Conservation (phyloP, 2,329 filamentous ascomycete genomes). For the Drechslerella coelobrocha region DNA sequence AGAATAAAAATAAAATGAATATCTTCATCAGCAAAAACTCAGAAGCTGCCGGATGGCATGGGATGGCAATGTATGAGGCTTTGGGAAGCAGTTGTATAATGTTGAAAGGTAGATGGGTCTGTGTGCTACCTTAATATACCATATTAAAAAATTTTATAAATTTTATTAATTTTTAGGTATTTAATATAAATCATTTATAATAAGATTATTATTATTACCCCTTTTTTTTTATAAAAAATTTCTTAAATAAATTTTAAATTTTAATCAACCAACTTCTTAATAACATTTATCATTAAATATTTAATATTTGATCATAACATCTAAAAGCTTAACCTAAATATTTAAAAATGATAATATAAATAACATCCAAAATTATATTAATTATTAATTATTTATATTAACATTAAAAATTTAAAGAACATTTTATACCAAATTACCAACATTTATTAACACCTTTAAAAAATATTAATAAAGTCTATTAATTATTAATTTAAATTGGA, state of each 20-base stretch:
- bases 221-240: too few species aligned
- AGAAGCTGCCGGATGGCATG: too few species aligned
- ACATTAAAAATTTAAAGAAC: background rate
- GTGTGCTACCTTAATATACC: too few species aligned
- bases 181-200: too few species aligned
- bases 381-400: background rate
- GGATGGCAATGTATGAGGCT: too few species aligned
- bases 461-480: background rate
- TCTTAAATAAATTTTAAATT: too few species aligned
- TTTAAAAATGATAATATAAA: background rate
- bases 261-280: background rate
- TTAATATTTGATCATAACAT: constrained; percentile 2
- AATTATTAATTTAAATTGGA: background rate
- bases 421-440: background rate
- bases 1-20: too few species aligned
- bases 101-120: too few species aligned
- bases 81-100: too few species aligned
- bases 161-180: background rate
- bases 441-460: background rate
- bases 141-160: background rate
- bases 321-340: constrained; percentile 4
- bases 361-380: background rate
- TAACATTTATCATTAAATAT: background rate
- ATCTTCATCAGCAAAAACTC: too few species aligned
- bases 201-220: too few species aligned